phyloP scores from a whole-genome alignment of 441 rosid species.

The Pelargonium australe region DNA sequence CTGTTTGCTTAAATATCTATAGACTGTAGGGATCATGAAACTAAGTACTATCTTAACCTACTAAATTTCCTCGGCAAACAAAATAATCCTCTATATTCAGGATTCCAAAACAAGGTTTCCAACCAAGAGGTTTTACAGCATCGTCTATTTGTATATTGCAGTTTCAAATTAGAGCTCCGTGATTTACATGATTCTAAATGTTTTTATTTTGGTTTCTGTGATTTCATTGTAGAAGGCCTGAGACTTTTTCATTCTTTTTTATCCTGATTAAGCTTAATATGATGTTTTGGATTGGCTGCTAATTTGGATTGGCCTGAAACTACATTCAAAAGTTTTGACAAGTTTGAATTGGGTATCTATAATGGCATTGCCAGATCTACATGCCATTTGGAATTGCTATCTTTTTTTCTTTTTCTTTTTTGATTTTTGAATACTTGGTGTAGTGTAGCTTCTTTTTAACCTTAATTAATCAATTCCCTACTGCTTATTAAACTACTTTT shows the following conservation, averaged over 20 bases:
- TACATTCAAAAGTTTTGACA: too few species aligned
- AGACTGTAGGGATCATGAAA: too few species aligned
- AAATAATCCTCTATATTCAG: background rate
- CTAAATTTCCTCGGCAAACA: background rate
- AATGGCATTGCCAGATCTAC: too few species aligned
- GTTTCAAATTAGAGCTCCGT: background rate
- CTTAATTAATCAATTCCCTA: background rate
- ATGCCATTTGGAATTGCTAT: background rate
- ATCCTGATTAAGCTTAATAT: background rate
- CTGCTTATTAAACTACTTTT: background rate
- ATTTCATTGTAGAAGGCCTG: too few species aligned
- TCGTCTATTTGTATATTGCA: background rate
- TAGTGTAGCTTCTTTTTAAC: background rate
- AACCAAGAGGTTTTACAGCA: background rate
- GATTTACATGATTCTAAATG: background rate
- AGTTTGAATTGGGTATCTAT: too few species aligned
- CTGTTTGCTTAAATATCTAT: too few species aligned
- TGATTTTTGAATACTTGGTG: background rate
- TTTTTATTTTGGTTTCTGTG: too few species aligned
- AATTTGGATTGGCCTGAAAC: too few species aligned
- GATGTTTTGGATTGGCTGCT: background rate
- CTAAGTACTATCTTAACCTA: too few species aligned
- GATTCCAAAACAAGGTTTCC: background rate
- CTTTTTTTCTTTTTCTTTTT: background rate
- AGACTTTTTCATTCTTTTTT: too few species aligned